Base-by-base conservation (phyloP, 345 rosid genomes). In the Gossypium turneri region DNA sequence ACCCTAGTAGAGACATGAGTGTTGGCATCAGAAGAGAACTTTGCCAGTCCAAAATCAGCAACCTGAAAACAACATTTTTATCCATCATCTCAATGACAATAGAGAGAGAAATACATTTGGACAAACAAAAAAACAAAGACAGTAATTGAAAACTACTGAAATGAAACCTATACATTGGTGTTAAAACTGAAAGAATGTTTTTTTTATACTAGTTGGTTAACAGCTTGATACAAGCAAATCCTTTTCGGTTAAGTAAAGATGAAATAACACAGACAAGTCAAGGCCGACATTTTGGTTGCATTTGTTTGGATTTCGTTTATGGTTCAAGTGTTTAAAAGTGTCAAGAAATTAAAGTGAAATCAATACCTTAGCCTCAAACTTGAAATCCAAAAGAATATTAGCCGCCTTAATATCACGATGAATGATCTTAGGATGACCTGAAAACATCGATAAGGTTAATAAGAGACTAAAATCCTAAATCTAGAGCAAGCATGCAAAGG, bases 1-100 rank as follows among this genome's bases (percentile, higher is more conserved):
- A 94, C 89, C 17, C 98, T 92, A 24, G 97, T 94, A 2, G 98
- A 94, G 22, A 92, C 94, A 62, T 94, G 97, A 66, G 98, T 89
- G 45, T 83, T 22, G 79, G 77, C 84, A 82, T 92, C 97, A 4
- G 91, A 81, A 67, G 87, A 66, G 29, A 92, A 85, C 84, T 89
- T 94, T 16, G 98, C 98, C 77, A 94, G 79, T 47, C 98, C 97
- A 65, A 94, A 94, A 84, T 91, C 98, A 8, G 97, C 87, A 81
- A 92, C 97, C 97, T 92, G 83, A 48, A 45, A 12, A 25, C 47
- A 67, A 55, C 45, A 75, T 7, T 56, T 8, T 38, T 16, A 27
- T 13, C 34, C 29, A 38, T 34, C 27, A 47, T 48, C 58, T 48
- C 51, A 48, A 73, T 12, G 48, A 13, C 19, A 41, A 41, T 20